phyloP scores from a whole-genome alignment of 257 asterid genomes.

The Marsdenia floribunda region DNA sequence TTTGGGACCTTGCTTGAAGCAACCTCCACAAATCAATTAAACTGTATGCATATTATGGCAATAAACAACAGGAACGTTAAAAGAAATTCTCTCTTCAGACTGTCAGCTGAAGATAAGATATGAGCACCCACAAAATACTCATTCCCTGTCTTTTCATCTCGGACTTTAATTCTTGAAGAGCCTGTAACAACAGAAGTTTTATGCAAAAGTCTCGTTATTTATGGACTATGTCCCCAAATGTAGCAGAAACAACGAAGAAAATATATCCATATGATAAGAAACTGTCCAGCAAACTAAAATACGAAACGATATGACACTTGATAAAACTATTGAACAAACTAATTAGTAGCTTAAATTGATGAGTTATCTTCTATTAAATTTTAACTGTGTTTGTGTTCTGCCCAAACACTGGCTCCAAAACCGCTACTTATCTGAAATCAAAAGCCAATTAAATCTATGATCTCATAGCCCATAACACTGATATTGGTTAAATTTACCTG shows the following conservation, averaged over 20 bases:
- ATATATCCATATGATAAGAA: background rate
- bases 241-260: background rate
- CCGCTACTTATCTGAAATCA: background rate
- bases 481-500: background rate
- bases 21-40: slow-evolving; percentile 29
- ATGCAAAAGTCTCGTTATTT: background rate
- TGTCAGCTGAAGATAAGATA: slow-evolving; percentile 45
- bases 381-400: background rate
- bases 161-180: slow-evolving; percentile 68
- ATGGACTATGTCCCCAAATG: no score
- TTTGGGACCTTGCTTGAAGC: slow-evolving; percentile 14
- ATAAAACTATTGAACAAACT: background rate
- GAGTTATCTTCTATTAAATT: no score
- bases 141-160: slow-evolving; percentile 52
- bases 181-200: slow-evolving; percentile 33
- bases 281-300: background rate
- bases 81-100: slow-evolving; percentile 23
- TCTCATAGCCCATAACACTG: background rate
- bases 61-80: slow-evolving; percentile 37
- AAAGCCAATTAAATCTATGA: background rate
- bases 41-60: slow-evolving; percentile 25
- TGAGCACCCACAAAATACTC: slow-evolving; percentile 51
- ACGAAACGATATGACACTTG: background rate
- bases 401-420: background rate
- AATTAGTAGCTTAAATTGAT: no score